These are phyloP conservation scores for Ceratocystis huliohia DNA, from an alignment of 2,329 filamentous ascomycete genomes.

Conservation along the genomic window DNA sequence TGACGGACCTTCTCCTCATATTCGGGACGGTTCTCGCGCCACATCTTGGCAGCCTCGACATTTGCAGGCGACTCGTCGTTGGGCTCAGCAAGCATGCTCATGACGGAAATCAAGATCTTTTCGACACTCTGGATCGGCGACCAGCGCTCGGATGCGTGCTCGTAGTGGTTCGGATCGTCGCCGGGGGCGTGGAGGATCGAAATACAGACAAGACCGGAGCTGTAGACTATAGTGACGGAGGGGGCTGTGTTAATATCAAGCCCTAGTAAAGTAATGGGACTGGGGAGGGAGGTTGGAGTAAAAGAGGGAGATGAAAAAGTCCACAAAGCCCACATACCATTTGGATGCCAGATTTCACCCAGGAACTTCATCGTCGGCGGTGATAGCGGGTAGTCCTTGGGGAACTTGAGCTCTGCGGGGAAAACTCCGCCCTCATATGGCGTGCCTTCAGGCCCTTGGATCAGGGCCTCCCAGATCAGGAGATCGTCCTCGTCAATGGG, in stretches of 20 bases:
- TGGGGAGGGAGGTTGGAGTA: not conserved
- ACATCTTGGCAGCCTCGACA: conserved; percentile 92
- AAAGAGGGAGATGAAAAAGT: not conserved
- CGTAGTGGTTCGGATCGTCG: conserved; percentile 97
- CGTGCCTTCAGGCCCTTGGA: conserved; percentile 88
- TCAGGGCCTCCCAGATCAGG: conserved; percentile 90
- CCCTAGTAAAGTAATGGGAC: too few species aligned
- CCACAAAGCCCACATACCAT: conserved; percentile 45
- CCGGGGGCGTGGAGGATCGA: conserved; percentile 95
- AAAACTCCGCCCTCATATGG: conserved; percentile 95
- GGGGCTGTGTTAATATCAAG: not conserved
- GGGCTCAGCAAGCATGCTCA: conserved; percentile 95
- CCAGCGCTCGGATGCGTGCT: conserved; percentile 91
- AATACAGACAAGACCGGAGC: conserved; percentile 86
- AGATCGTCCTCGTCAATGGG: conserved; percentile 90
- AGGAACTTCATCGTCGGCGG: conserved; percentile 94
- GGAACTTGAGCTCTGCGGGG: conserved; percentile 86
- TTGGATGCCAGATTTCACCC: conserved; percentile 90
- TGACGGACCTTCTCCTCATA: conserved; percentile 80
- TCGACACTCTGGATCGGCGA: conserved; percentile 94
- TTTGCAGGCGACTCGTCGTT: conserved; percentile 97
- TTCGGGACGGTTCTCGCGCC: conserved; percentile 68
- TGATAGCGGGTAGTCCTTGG: conserved; percentile 90
- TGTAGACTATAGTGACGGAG: conserved; percentile 53
- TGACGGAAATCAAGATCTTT: conserved; percentile 92